Conservation (phyloP, 306 rosid species). For the Trifolium subterraneum region DNA sequence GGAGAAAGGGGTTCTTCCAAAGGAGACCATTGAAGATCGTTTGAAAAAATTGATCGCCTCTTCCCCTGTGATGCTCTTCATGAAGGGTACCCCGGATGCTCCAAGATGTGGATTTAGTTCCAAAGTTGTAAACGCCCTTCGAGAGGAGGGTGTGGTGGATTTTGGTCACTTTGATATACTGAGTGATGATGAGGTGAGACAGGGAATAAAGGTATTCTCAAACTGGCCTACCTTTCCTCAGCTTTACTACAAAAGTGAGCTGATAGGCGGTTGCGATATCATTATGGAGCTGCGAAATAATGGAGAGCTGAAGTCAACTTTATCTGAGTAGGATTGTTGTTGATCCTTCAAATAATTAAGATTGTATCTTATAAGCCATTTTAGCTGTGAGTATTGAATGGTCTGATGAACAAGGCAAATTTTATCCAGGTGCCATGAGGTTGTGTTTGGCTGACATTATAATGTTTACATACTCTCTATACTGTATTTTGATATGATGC, state of each 20-base stretch:
- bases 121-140: conserved; percentile 74
- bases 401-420: conserved; percentile 38
- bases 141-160: conserved; percentile 64
- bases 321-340: conserved; percentile 59
- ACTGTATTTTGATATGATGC: conserved; percentile 10
- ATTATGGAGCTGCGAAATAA: conserved; percentile 70
- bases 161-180: conserved; percentile 87
- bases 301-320: conserved; percentile 78
- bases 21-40: conserved; percentile 69
- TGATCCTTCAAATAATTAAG: conserved; percentile 43
- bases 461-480: conserved; percentile 39
- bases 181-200: conserved; percentile 82
- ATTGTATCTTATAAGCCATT: conserved; percentile 31
- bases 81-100: conserved; percentile 90
- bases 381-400: conserved; percentile 32
- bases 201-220: conserved; percentile 79
- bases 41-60: conserved; percentile 70
- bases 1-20: conserved; percentile 63
- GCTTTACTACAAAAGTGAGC: conserved; percentile 85
- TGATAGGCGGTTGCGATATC: conserved; percentile 90
- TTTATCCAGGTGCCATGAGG: conserved; percentile 46
- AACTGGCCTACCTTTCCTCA: conserved; percentile 99
- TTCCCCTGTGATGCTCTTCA: conserved; percentile 85
- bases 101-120: conserved; percentile 96
- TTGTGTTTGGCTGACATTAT: conserved; percentile 40